Conservation (phyloP, 164 flowering plant species). For the Protea cynaroides region DNA sequence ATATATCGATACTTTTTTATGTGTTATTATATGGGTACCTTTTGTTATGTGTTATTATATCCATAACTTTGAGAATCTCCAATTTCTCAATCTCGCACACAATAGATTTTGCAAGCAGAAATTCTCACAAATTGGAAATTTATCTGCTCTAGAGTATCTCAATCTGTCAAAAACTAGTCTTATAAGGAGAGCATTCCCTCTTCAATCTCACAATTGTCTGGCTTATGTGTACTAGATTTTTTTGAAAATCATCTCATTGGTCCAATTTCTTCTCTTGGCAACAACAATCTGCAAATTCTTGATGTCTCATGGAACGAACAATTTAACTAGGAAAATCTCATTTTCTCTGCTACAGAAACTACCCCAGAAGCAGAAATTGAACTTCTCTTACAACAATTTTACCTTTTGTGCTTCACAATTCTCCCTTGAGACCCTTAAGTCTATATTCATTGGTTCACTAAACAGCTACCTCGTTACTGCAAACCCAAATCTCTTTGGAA, state of each 20-base stretch:
- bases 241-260: conserved; percentile 61
- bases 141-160: conserved; percentile 51
- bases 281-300: conserved; percentile 37
- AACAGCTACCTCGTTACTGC: conserved; percentile 72
- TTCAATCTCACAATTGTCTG: conserved; percentile 35
- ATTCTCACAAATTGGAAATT: conserved; percentile 36
- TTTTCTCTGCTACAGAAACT: conserved; percentile 32
- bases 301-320: conserved; percentile 67
- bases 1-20: too few relatives aligned
- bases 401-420: conserved; percentile 52
- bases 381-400: conserved; percentile 69
- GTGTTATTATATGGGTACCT: too few relatives aligned
- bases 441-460: conserved; percentile 48
- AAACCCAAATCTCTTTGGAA: conserved; percentile 37
- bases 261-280: conserved; percentile 35
- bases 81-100: conserved; percentile 61
- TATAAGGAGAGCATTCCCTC: conserved; percentile 39
- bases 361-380: conserved; percentile 48
- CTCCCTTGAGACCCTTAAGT: conserved; percentile 24
- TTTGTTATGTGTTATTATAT: too few relatives aligned
- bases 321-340: conserved; percentile 58
- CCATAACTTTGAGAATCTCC: too few relatives aligned
- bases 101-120: conserved; percentile 53
- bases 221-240: conserved; percentile 54
- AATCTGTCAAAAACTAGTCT: conserved; percentile 60